Base-by-base conservation (phyloP, 208 protist genomes). In the Tritrichomonas musculus region DNA sequence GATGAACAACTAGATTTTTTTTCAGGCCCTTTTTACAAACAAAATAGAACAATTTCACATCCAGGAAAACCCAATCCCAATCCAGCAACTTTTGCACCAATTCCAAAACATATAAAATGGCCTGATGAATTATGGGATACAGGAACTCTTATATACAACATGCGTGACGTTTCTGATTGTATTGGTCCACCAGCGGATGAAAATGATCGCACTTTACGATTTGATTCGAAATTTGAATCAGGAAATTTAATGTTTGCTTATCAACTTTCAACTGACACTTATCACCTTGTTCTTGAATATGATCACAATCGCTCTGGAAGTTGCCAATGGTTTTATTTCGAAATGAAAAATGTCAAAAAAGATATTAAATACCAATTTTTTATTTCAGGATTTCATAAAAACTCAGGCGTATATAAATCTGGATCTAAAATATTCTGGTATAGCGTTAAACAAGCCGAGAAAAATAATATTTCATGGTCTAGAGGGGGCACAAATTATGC, bases 291-390 rank as follows among this genome's bases (percentile, higher is more conserved):
- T 88, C 47, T 88, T 5, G 77, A 88, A 57, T 88, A 88, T 17
- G 77, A 88, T 27, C 33, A 57, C 14, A 88, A 88, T 60, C 33
- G n/a, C 8, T 55, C 41, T 2, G 77, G 47, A 39, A 30, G 8
- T 22, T 88, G 77, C 22, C 77, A 88, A 88, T 88, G 77, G 77
- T 88, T 88, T n/a, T 88, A 88, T 39, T 88, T 88, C 36, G 41
- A 88, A 57, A 88, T 88, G 41, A 14, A 25, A 22, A 88, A 88
- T 60, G 41, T 82, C 8, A 88, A 20, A 27, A n/a, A 8, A 8
- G 47, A 53, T n/a, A 53, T 27, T 1, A 88, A 82, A 82, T 88
- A 88, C 30, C 33, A 20, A 39, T 88, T 88, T 88, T 88, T 39
- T 39, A 88, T 88, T 60, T 88, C 77, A 57, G 77, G 77, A 57